phyloP scores from a whole-genome alignment of 768 basidiomycete species.

The Russula vinacea region DNA sequence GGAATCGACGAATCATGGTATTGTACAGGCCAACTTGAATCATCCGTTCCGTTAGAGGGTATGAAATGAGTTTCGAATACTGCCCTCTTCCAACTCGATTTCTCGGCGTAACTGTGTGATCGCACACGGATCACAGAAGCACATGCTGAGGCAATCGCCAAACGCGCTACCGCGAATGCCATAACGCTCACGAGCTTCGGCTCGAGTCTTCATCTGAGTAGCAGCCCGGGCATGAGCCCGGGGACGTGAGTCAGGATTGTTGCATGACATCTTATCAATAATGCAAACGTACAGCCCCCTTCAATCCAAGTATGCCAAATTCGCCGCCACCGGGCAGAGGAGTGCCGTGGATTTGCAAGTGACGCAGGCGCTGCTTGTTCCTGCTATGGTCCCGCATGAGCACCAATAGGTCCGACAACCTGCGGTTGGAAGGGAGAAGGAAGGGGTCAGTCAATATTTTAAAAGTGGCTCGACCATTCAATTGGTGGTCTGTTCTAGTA shows the following conservation, averaged over 20 bases:
- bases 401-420: slow-evolving; percentile 40
- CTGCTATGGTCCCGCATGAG: slow-evolving; percentile 43
- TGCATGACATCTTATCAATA: too few relatives aligned
- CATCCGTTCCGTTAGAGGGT: too few relatives aligned
- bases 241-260: not conserved
- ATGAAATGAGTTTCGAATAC: too few relatives aligned
- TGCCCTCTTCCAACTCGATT: slow-evolving; percentile 12
- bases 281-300: too few relatives aligned
- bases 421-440: slow-evolving; percentile 18
- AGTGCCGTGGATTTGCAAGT: slow-evolving; percentile 39
- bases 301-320: not conserved
- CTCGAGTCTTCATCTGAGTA: slow-evolving; percentile 35
- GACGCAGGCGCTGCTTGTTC: slow-evolving; percentile 41
- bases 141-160: not conserved
- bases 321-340: slow-evolving; percentile 42
- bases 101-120: slow-evolving; percentile 10
- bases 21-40: too few relatives aligned
- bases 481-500: not conserved
- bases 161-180: not conserved
- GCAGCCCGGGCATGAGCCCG: too few relatives aligned
- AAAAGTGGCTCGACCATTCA: too few relatives aligned
- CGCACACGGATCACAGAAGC: not conserved
- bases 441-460: too few relatives aligned
- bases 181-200: slow-evolving; percentile 26
- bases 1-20: too few relatives aligned